Conservation (phyloP, 768 basidiomycete genomes). For the Pleurotus cornucopiae region DNA sequence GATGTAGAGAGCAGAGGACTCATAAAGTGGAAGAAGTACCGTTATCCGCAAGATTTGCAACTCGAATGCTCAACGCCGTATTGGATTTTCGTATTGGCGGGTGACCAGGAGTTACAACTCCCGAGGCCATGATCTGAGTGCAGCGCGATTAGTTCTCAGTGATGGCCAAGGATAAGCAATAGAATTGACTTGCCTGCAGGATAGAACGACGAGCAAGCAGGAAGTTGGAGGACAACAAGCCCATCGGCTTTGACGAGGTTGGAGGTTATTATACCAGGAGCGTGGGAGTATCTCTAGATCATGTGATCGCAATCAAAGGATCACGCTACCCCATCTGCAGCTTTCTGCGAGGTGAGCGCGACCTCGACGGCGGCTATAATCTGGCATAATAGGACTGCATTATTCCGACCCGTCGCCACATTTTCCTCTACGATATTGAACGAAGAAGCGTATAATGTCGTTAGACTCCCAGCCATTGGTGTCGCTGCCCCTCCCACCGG, state of each 20-base stretch:
- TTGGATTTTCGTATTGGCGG: not conserved
- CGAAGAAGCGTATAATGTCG: not conserved
- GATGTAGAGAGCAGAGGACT: not conserved
- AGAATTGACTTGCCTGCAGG: not conserved
- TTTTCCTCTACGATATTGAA: no score
- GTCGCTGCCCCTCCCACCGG: conserved; percentile 41
- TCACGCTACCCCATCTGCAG: no score
- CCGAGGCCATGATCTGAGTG: not conserved
- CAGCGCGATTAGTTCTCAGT: no score
- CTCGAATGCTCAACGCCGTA: not conserved
- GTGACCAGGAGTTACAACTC: not conserved
- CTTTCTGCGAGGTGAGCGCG: no score
- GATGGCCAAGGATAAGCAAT: not conserved
- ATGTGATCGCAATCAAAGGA: not conserved
- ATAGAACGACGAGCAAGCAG: not conserved
- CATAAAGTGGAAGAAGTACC: not conserved
- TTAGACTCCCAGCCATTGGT: conserved; percentile 35
- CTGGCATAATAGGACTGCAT: no score
- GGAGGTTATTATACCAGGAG: not conserved
- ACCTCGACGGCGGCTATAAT: no score
- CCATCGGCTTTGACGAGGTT: not conserved
- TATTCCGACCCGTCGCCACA: no score
- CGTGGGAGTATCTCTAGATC: not conserved
- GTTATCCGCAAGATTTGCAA: not conserved
- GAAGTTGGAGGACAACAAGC: not conserved